Evolutionary conservation across 2,329 filamentous ascomycete genomes (phyloP).

Genomic region (Verticillium zaregamsianum): DNA sequence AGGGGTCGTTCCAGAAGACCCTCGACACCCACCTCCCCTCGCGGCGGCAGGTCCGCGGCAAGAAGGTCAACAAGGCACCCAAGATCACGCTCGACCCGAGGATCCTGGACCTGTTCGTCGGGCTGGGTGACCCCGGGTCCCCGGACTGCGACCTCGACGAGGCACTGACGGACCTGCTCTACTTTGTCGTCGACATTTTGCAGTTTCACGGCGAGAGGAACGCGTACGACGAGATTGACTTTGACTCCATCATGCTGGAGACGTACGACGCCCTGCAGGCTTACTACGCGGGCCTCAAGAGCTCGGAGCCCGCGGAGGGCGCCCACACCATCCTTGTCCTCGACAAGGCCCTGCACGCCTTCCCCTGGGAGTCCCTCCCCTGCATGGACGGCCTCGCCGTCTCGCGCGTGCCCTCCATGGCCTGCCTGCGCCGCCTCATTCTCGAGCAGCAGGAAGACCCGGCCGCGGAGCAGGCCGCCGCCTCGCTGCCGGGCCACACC

Average conservation of each 20-base stretch:
- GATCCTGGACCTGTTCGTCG: constrained; percentile 84
- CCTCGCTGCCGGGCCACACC: constrained; percentile 42
- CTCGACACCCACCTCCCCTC: constrained; percentile 85
- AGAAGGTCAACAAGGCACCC: constrained; percentile 39
- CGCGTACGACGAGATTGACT: constrained; percentile 96
- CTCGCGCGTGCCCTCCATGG: constrained; percentile 83
- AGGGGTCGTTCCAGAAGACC: constrained; percentile 71
- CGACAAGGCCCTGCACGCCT: constrained; percentile 84
- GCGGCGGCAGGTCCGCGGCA: constrained; percentile 57
- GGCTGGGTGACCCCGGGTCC: constrained; percentile 68
- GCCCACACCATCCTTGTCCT: constrained; percentile 82
- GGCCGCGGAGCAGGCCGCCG: constrained; percentile 24
- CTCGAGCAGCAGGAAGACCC: constrained; percentile 36
- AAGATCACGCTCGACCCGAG: constrained; percentile 49
- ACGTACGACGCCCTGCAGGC: constrained; percentile 77
- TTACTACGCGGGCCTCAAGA: constrained; percentile 59
- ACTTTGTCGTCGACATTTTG: constrained; percentile 93
- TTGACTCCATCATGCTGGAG: constrained; percentile 86
- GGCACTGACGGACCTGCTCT: constrained; percentile 83
- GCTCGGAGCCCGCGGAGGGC: constrained; percentile 34
- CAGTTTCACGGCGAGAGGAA: constrained; percentile 96
- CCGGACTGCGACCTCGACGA: constrained; percentile 77
- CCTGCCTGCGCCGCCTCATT: constrained; percentile 74
- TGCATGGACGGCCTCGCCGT: constrained; percentile 77
- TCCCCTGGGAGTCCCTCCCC: constrained; percentile 94